Percentiles rank a stretch among this genome's conserved stretches.
Evolutionary conservation across 2,329 filamentous ascomycete species (phyloP).

Genomic region (Ambrosiella beaveri): DNA sequence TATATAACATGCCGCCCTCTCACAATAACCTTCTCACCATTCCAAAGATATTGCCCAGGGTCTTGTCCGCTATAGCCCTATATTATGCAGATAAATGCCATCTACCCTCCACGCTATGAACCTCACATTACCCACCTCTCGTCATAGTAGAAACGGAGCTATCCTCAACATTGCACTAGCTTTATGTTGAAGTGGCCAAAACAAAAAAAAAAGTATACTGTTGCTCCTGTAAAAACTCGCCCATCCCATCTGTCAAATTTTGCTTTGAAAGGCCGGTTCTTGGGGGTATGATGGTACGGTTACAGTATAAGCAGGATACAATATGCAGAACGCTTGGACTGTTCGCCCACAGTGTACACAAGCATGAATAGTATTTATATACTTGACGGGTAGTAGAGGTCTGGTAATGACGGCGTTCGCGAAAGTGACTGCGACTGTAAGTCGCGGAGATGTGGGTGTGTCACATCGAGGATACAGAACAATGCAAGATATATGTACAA

Average conservation of each 20-base stretch:
- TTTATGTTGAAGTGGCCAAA: too few relatives aligned
- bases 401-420: not conserved
- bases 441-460: not conserved
- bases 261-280: not conserved
- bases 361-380: not conserved
- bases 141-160: not conserved
- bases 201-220: not conserved
- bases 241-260: not conserved
- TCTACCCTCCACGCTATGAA: not conserved
- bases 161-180: not conserved
- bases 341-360: not conserved
- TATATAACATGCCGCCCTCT: not conserved
- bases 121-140: not conserved
- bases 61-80: not conserved
- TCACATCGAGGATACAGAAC: not conserved
- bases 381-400: not conserved
- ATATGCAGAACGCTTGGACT: constrained; percentile 1
- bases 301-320: not conserved
- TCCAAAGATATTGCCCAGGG: not conserved
- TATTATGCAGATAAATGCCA: not conserved
- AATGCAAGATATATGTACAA: not conserved
- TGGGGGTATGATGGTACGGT: not conserved
- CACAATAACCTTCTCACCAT: not conserved
- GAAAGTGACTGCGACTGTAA: not conserved
- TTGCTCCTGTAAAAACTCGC: not conserved